Percentiles rank a stretch among this genome's conserved stretches.
Conservation (phyloP, 2,329 filamentous ascomycete genomes). For the Aspergillus jensenii region DNA sequence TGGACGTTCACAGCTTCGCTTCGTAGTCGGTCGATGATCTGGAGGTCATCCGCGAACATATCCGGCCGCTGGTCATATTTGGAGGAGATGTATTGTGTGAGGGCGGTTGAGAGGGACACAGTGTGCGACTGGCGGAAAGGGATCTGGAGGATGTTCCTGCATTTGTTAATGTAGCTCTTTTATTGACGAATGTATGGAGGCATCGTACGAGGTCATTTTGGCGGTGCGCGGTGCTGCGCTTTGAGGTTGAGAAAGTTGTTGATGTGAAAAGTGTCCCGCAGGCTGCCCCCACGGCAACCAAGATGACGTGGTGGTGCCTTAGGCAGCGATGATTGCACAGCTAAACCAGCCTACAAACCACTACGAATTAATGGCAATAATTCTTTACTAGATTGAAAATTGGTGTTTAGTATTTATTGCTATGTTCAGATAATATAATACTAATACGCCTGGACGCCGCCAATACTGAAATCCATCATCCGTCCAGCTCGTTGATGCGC, state of each 20-base stretch:
- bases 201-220: constrained; percentile 39
- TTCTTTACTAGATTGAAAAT: neutral
- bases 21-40: constrained; percentile 79
- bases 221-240: constrained; percentile 4
- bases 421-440: constrained; percentile 5
- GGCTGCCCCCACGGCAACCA: constrained; percentile 29
- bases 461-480: constrained; percentile 2
- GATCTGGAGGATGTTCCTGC: constrained; percentile 62
- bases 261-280: constrained; percentile 24
- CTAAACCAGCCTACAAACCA: neutral
- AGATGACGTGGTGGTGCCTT: constrained; percentile 31
- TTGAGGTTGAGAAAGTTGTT: constrained; percentile 23
- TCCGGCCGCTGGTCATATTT: constrained; percentile 99
- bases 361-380: too few relatives aligned
- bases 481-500: constrained; percentile 42
- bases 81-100: constrained; percentile 92
- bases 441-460: constrained; percentile 1
- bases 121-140: constrained; percentile 85
- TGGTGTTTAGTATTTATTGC: neutral
- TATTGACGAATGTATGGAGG: neutral
- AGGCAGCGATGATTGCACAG: constrained; percentile 17
- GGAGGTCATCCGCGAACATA: constrained; percentile 88
- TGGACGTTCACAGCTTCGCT: constrained; percentile 83
- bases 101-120: constrained; percentile 74
- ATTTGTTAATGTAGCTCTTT: constrained; percentile 1